Percentiles rank a stretch among this genome's conserved stretches.
phyloP scores from a whole-genome alignment of 169 alveolate species.

The Eimeria falciformis region DNA sequence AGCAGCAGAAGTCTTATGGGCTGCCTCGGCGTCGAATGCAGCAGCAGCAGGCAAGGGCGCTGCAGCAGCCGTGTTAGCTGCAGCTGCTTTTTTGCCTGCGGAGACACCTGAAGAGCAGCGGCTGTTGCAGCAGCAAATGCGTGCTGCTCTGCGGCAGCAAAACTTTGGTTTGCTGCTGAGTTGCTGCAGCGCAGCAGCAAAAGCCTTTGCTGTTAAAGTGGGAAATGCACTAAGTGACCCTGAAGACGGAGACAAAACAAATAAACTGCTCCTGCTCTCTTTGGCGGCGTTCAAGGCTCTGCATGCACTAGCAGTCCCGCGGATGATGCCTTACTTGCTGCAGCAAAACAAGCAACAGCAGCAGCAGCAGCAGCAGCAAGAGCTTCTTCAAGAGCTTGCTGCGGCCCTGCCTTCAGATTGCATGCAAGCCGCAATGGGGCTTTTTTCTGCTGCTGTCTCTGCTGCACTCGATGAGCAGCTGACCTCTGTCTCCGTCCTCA shows the following conservation, averaged over 20 bases:
- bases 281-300: neutral
- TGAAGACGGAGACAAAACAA: neutral
- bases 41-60: neutral
- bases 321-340: neutral
- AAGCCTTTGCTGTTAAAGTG: neutral
- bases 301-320: neutral
- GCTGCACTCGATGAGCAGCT: conserved; percentile 24
- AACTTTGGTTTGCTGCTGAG: neutral
- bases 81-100: conserved; percentile 24
- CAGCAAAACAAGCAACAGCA: neutral
- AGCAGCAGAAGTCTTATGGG: neutral
- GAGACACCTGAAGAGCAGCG: neutral
- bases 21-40: neutral
- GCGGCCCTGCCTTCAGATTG: neutral
- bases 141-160: neutral
- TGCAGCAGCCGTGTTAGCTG: conserved; percentile 26
- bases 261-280: conserved; percentile 16
- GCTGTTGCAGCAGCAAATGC: neutral
- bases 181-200: conserved; percentile 2
- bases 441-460: conserved; percentile 39
- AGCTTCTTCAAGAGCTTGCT: neutral
- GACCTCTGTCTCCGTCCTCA: neutral
- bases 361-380: conserved; percentile 27
- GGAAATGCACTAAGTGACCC: conserved; percentile 10
- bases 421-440: neutral